Base-by-base conservation (phyloP, 805 yeast genomes). In the Spathaspora arborariae region DNA sequence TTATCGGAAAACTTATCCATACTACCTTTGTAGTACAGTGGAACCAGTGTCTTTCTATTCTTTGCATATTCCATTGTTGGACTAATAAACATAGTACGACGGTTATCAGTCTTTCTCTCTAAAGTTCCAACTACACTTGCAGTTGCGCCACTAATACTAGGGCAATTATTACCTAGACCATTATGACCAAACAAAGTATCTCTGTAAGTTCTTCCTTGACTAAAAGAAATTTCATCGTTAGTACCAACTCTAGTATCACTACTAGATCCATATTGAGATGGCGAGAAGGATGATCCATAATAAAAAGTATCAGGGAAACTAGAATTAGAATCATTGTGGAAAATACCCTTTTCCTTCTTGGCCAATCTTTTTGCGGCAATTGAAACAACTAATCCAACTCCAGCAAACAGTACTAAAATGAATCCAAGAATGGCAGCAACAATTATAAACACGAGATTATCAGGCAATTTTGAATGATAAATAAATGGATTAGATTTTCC, bases 21-120 rank as follows among this genome's bases (percentile, higher is more conserved):
- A 4, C 35, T 13, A 30, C 18, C n/a, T 13, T 30, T 30, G 35
- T 10, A 6, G n/a, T 30, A 30, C 35, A 30, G 4, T 13, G 8
- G 33, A 13, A 27, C 10, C 33, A 13, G 11, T 7, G 16, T 30
- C 15, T 4, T 30, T 16, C 18, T 30, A 15, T 30, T 30, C 15
- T 22, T 26, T 74, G 52, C 20, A 10, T 20, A 18, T 46, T 75
- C 65, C 49, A 70, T 69, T 3, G 79, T 76, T 2, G 84, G 84
- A 20, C 81, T 76, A 16, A 79, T 66, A 48, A 76, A 77, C 75
- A 79, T 65, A 4, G 81, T 76, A 9, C 63, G 61, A 49, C 81
- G 57, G 18, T 66, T 59, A 9, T 64, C 62, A 19, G 65, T 59
- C 24, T 42, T 45, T n/a, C 15, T 36, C 13, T 44, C 41, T 10